These are phyloP conservation scores for Globisporangium alternatum DNA, from an alignment of 352 stramenopile genomes.

Conservation along the genomic window DNA sequence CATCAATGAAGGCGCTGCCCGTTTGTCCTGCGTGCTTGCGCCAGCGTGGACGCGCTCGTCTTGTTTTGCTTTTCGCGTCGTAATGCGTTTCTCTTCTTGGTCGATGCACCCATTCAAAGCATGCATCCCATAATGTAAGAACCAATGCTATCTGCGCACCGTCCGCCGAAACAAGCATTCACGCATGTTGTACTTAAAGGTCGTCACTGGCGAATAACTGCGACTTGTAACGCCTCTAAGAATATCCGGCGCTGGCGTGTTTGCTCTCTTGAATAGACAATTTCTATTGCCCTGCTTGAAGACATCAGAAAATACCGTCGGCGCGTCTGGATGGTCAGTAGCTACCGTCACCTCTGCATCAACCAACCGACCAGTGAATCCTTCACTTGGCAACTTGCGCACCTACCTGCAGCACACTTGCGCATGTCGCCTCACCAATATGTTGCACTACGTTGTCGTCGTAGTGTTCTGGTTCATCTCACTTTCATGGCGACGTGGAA, in stretches of 20 bases:
- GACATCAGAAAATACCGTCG: neutral
- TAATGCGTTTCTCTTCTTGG: neutral
- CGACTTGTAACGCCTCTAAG: neutral
- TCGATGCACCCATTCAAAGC: neutral
- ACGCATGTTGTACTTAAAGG: neutral
- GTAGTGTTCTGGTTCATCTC: too few relatives aligned
- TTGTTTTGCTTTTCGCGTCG: neutral
- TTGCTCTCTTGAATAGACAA: too few relatives aligned
- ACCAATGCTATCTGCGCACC: neutral
- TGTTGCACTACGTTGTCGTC: too few relatives aligned
- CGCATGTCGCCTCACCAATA: neutral
- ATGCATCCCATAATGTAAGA: neutral
- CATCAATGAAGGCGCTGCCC: neutral
- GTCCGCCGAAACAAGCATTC: neutral
- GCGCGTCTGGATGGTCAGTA: neutral
- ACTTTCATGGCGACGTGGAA: too few relatives aligned
- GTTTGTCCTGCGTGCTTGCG: neutral
- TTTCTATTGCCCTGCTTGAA: neutral
- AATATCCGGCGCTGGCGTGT: neutral
- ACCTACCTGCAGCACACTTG: neutral
- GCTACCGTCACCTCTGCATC: neutral
- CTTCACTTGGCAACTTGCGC: neutral
- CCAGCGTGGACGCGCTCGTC: neutral
- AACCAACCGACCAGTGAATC: neutral
- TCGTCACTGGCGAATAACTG: neutral